Percentiles rank a stretch among this genome's conserved stretches.
These are phyloP conservation scores for Cryptococcus maquisensis DNA, from an alignment of 1,284 basidiomycete species.

Conservation along the genomic window DNA sequence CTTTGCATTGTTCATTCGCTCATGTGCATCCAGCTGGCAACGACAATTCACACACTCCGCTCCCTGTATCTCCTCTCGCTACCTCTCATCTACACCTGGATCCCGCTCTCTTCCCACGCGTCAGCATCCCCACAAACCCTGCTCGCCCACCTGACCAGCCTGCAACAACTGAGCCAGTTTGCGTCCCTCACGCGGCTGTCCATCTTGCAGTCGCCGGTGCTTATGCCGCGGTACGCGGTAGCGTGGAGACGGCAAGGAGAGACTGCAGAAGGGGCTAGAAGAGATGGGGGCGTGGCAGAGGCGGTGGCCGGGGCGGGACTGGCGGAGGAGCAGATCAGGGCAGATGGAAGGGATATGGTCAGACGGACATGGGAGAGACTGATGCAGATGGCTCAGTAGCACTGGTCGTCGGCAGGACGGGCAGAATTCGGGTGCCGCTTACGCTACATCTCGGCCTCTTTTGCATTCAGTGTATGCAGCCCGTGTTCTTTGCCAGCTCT, in stretches of 20 bases:
- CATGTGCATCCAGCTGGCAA: constrained; percentile 12
- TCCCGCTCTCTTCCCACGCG: constrained; percentile 19
- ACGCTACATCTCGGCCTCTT: neutral
- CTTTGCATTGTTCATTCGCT: neutral
- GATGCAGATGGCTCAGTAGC: neutral
- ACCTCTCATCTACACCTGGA: constrained; percentile 27
- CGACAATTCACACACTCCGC: constrained; percentile 23
- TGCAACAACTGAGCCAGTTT: constrained; percentile 19
- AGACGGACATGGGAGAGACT: constrained; percentile 20
- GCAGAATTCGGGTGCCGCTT: neutral
- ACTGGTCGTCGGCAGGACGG: neutral
- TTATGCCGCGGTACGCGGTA: neutral
- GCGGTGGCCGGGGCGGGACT: constrained; percentile 5
- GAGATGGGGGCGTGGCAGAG: constrained; percentile 11
- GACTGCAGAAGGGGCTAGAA: neutral
- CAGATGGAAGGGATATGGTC: constrained; percentile 9
- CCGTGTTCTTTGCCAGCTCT: neutral
- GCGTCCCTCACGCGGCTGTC: constrained; percentile 15
- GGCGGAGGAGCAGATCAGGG: constrained; percentile 8
- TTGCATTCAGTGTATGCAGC: neutral
- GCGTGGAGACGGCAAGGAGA: constrained; percentile 2
- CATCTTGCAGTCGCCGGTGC: constrained; percentile 8
- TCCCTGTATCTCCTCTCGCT: constrained; percentile 20
- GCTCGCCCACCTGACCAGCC: constrained; percentile 3
- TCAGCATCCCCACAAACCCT: constrained; percentile 4